Base-by-base conservation (phyloP, 2,329 filamentous ascomycete genomes). In the Aspergillus proliferans region DNA sequence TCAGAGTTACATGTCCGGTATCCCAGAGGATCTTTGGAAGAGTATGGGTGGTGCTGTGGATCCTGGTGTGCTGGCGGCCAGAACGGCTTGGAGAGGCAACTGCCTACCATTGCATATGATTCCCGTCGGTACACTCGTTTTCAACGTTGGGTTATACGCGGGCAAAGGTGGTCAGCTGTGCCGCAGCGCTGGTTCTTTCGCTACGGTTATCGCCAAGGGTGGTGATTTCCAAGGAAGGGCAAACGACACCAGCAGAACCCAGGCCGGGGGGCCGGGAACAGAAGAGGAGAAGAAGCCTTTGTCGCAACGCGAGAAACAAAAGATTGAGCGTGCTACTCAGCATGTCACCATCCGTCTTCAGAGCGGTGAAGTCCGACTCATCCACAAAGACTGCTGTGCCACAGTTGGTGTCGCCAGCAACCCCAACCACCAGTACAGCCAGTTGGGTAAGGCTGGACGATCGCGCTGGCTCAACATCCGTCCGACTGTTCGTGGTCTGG, bases 371-470 rank as follows among this genome's bases (percentile, higher is more conserved):
- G 82, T 95, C 48, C 83, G 94, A 54, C 86, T 85, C 59, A 89
- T 97, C 52, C 88, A 86, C 75, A 90, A 87, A 68, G 86, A 97
- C 63, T 92, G 93, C 40, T 95, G 92, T 63, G 93, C 90, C 21
- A 98, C 94, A 2, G 86, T 98, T 64, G 93, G 93, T 30, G 83
- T 95, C 51, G 86, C 92, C 38, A 97, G 93, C 79, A 98, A 98
- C 71, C 82, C 86, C 43, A 86, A 95, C 68, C 86, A 90, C 69
- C 88, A 95, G 58, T 95, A 94, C 71, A 80, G 83, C 57, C 88
- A 93, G 65, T 80, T 98, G 49, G 94, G 94, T 61, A 98, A 98
- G 76, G 93, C 93, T 60, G 93, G 93, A 66, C 83, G 94, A 62
- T 90, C 86, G 60, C 83, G 93, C 64, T 96, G 90, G 91, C 73